Conservation (phyloP, 805 yeast genomes). For the Yamadazyma akitaensis region DNA sequence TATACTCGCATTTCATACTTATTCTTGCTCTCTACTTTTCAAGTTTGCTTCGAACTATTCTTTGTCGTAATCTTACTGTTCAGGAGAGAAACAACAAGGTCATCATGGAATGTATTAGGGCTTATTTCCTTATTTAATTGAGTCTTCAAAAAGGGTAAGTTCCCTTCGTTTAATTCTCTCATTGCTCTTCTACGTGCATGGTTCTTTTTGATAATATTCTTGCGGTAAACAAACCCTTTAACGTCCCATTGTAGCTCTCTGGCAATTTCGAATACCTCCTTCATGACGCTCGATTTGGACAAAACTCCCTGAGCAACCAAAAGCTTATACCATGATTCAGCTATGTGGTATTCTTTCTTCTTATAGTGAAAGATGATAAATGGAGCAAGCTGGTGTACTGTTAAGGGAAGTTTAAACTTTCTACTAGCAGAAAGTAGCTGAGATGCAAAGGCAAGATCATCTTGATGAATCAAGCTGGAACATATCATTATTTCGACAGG, state of each 20-base stretch:
- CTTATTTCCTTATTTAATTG: background rate
- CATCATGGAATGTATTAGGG: background rate
- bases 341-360: constrained; percentile 26
- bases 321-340: constrained; percentile 37
- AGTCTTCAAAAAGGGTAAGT: constrained; percentile 13
- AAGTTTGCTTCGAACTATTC: background rate
- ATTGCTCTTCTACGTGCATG: constrained; percentile 19
- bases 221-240: constrained; percentile 31
- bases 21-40: background rate
- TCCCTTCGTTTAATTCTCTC: constrained; percentile 16
- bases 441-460: constrained; percentile 34
- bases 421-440: constrained; percentile 25
- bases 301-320: constrained; percentile 29
- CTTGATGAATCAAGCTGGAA: constrained; percentile 28
- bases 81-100: constrained; percentile 1
- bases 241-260: constrained; percentile 34
- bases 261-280: constrained; percentile 30
- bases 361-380: constrained; percentile 35
- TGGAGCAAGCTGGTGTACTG: constrained; percentile 39
- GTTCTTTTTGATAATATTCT: constrained; percentile 21
- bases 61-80: background rate
- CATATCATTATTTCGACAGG: constrained; percentile 29
- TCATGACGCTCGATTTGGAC: constrained; percentile 27
- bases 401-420: constrained; percentile 26
- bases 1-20: background rate